Conservation (phyloP, 768 basidiomycete species). For the Lactifluus pinguis region DNA sequence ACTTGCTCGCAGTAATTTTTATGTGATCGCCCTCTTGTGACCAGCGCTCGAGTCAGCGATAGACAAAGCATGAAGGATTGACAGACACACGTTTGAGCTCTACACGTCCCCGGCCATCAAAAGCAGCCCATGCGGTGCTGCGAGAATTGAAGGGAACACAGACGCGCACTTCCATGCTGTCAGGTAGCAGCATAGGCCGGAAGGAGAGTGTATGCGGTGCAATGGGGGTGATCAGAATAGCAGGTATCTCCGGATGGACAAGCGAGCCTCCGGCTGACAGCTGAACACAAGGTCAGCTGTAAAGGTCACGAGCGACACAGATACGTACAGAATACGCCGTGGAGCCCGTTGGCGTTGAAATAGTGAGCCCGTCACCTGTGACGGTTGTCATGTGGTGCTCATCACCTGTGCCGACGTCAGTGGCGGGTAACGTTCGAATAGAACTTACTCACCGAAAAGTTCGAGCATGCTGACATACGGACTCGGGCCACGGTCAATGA, state of each 20-base stretch:
- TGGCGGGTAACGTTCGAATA: not conserved
- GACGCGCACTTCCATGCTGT: conserved; percentile 96
- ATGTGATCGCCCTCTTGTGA: conserved; percentile 94
- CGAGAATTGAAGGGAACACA: conserved; percentile 99
- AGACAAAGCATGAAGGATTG: not conserved
- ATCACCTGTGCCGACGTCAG: conserved; percentile 52
- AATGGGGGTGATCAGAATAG: conserved; percentile 92
- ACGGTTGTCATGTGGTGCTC: conserved; percentile 99
- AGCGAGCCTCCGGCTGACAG: conserved; percentile 96
- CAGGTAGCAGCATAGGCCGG: conserved; percentile 96
- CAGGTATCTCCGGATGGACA: conserved; percentile 96
- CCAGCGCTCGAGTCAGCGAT: conserved; percentile 7
- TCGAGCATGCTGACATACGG: conserved; percentile 95
- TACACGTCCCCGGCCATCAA: conserved; percentile 93
- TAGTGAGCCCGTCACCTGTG: conserved; percentile 92
- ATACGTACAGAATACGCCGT: conserved; percentile 89
- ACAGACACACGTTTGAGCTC: conserved; percentile 78
- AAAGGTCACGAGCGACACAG: conserved; percentile 4
- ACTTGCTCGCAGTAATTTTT: conserved; percentile 94
- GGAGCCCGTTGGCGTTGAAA: conserved; percentile 94
- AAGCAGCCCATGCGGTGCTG: conserved; percentile 98
- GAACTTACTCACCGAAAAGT: conserved; percentile 70
- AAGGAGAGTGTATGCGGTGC: conserved; percentile 98
- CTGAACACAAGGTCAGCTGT: conserved; percentile 19
- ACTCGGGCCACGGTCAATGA: conserved; percentile 96